Conservation (phyloP, 495 filamentous ascomycete species). For the Filosporella fistucella region DNA sequence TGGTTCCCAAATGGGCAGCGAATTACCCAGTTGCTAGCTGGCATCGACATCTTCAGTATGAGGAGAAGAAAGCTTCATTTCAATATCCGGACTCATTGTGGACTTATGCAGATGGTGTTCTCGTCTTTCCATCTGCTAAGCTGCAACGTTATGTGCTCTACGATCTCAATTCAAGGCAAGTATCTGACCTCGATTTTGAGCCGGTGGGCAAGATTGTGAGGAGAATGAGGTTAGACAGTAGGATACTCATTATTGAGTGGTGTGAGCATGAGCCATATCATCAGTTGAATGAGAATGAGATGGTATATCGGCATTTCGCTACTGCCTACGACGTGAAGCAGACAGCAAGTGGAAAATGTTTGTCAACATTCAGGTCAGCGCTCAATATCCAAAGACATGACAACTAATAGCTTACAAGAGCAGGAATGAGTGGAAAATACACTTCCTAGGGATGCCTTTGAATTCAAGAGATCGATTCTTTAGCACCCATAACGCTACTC, state of each 20-base stretch:
- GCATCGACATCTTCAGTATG: constrained; percentile 49
- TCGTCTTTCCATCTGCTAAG: constrained; percentile 49
- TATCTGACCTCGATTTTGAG: constrained; percentile 50
- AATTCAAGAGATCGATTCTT: constrained; percentile 59
- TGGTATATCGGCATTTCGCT: constrained; percentile 60
- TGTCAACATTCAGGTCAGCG: constrained; percentile 12
- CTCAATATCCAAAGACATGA: background rate
- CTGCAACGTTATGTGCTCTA: constrained; percentile 42
- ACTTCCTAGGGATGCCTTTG: constrained; percentile 56
- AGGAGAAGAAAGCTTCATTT: constrained; percentile 34
- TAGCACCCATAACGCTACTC: constrained; percentile 54
- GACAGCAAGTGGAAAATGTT: constrained; percentile 10
- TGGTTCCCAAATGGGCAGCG: constrained; percentile 23
- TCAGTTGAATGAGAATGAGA: constrained; percentile 52
- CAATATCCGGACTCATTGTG: constrained; percentile 53
- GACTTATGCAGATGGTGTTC: constrained; percentile 55
- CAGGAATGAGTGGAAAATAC: constrained; percentile 68
- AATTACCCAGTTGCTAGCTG: constrained; percentile 52
- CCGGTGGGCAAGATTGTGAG: constrained; percentile 49
- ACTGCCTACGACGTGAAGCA: constrained; percentile 47
- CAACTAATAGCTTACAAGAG: constrained; percentile 32
- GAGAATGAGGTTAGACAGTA: constrained; percentile 50
- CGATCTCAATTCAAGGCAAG: constrained; percentile 44
- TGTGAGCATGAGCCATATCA: constrained; percentile 54
- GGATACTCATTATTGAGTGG: constrained; percentile 62